phyloP scores from a whole-genome alignment of 1,139 yeast genomes.

The Taphrina pruni region DNA sequence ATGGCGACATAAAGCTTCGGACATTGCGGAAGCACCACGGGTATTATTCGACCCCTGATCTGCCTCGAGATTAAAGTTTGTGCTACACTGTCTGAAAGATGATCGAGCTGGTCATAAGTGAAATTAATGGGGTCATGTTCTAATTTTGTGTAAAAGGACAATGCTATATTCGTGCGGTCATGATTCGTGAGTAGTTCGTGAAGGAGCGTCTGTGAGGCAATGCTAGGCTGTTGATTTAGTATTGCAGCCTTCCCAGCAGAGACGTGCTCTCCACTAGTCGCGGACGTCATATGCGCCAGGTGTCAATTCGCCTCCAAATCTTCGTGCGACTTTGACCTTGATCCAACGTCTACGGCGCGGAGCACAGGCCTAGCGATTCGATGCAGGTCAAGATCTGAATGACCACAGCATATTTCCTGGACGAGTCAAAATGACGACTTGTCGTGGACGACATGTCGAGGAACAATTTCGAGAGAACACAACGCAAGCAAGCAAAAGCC shows the following conservation, averaged over 20 bases:
- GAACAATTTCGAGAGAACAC: too few species aligned
- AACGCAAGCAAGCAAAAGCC: too few species aligned
- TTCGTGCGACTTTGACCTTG: too few species aligned
- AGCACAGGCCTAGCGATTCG: too few species aligned
- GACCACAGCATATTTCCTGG: too few species aligned
- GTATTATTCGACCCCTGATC: slow-evolving; percentile 40
- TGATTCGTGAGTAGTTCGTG: slow-evolving; percentile 8
- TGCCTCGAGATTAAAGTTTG: neutral
- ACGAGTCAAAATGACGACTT: too few species aligned
- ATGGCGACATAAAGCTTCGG: slow-evolving; percentile 46
- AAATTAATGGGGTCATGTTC: neutral
- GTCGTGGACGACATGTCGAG: too few species aligned
- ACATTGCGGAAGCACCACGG: slow-evolving; percentile 45
- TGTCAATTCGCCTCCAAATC: too few species aligned
- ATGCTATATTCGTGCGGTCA: neutral
- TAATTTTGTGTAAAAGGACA: slow-evolving; percentile 1
- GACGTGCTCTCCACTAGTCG: too few species aligned
- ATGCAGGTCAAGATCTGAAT: too few species aligned
- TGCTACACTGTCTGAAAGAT: slow-evolving; percentile 23
- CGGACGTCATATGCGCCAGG: too few species aligned
- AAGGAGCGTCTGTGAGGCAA: slow-evolving; percentile 9
- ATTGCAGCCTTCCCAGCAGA: neutral
- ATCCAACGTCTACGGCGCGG: too few species aligned
- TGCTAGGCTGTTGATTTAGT: neutral
- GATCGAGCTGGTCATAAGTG: slow-evolving; percentile 12